Conservation (phyloP, 768 basidiomycete genomes). For the Mycena capillaripes region DNA sequence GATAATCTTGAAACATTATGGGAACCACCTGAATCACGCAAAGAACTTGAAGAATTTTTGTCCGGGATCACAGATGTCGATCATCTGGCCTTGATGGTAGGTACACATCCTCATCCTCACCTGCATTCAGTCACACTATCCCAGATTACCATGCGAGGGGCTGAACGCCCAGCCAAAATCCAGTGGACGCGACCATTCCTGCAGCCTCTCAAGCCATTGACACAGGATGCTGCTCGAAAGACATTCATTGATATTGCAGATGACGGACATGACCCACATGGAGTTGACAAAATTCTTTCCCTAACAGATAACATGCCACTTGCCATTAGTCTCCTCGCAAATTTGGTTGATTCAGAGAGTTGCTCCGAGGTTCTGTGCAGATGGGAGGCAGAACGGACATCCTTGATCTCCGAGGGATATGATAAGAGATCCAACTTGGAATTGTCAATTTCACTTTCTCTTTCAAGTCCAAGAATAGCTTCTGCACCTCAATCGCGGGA, state of each 20-base stretch:
- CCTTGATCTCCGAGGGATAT: no score
- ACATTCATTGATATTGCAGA: background rate
- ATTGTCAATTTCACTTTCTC: no score
- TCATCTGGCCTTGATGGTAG: background rate
- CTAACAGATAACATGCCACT: background rate
- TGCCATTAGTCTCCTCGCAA: background rate
- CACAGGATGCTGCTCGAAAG: background rate
- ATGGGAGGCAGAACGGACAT: no score
- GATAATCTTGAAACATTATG: background rate
- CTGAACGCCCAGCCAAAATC: slow-evolving; percentile 1
- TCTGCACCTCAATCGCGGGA: no score
- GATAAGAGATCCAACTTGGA: no score
- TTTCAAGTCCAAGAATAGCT: no score
- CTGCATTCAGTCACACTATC: no score
- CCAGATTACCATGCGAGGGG: slow-evolving; percentile 3
- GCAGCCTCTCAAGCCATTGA: background rate
- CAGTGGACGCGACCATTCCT: background rate
- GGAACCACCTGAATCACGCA: background rate
- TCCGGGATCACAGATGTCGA: background rate
- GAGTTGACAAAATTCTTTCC: no score
- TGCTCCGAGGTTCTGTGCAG: no score
- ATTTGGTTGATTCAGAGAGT: no score
- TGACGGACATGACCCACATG: background rate
- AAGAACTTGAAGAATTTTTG: background rate
- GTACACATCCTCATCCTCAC: background rate